Evolutionary conservation across 495 filamentous ascomycete genomes (phyloP), one percentile per base, ranked within the genome.

Genomic region (Pseudevernia furfuracea): DNA sequence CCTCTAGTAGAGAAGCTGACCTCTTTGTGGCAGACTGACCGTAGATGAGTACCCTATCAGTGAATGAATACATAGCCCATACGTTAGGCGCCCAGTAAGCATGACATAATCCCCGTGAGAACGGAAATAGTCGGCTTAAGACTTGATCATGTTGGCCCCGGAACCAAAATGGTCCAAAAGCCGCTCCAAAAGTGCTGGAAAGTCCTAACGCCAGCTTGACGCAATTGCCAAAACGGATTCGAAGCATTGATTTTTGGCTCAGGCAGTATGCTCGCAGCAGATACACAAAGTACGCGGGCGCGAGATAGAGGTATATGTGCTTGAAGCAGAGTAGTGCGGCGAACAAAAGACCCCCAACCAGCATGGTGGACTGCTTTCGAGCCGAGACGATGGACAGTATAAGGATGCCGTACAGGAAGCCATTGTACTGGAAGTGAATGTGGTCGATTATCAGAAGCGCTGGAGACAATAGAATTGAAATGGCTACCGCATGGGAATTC

Each of bases 371-470:
- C 66, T 82, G 84, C 60, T 88, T 86, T 44, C 90, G 86, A 3
- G 90, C 90, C 62, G 92, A 74, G 1, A 95, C 88, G 36, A 98
- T 79, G 0, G 93, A 97, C 39, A 92, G 77, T 30, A 97, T 82
- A 46, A 98, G 75, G 41, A 97, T 77, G 21, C 94, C 94, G 71
- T 96, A 97, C 72, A 98, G 82, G 76, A 92, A 92, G 59, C 94
- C 94, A 75, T 98, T 98, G 79, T 98, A 97, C 77, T 98, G 94
- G 76, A 98, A 98, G 73, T 98, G 94, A 66, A 98, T 95, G 73
- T 98, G 94, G 71, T 98, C 94, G 74, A 98, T 97, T 70, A 98
- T 96, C 56, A 98, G 79, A 15, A 98, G 83, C 37, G 93, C 94
- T 3, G 94, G 94, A 4, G 92, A 96, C 39, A 97, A 82, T 21